These are phyloP conservation scores for Stevia rebaudiana DNA, from an alignment of 140 eudicot species.

Conservation along the genomic window DNA sequence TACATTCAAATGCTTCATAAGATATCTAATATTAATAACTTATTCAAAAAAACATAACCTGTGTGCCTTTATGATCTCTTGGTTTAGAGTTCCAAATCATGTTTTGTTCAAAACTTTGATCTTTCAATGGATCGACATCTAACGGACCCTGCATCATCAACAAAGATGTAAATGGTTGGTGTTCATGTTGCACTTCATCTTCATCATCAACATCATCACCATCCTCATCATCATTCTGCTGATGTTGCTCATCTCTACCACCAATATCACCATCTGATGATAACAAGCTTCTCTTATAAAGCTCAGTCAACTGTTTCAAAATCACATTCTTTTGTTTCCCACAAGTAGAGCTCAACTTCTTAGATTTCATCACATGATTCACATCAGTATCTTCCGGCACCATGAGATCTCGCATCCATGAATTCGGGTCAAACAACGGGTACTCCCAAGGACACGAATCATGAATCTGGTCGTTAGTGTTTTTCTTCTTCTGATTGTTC, in stretches of 20 bases:
- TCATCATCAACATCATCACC: background rate
- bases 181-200: constrained; percentile 17
- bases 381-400: constrained; percentile 54
- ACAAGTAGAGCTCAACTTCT: background rate
- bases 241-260: constrained; percentile 27
- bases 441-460: background rate
- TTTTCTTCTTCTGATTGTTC: background rate
- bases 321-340: background rate
- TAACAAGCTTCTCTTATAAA: constrained; percentile 24
- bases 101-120: constrained; percentile 19
- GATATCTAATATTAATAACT: background rate
- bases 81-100: constrained; percentile 43
- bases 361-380: background rate
- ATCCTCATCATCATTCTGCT: constrained; percentile 15
- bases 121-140: constrained; percentile 4
- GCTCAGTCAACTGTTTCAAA: constrained; percentile 52
- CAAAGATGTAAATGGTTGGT: constrained; percentile 47
- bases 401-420: constrained; percentile 53
- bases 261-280: constrained; percentile 12
- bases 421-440: background rate
- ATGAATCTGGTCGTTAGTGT: background rate
- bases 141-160: constrained; percentile 37
- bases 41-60: constrained; percentile 36
- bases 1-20: background rate
- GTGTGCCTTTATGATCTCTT: constrained; percentile 37